These are phyloP conservation scores for Fusarium nygamai DNA, from an alignment of 2,329 filamentous ascomycete species.

Conservation along the genomic window DNA sequence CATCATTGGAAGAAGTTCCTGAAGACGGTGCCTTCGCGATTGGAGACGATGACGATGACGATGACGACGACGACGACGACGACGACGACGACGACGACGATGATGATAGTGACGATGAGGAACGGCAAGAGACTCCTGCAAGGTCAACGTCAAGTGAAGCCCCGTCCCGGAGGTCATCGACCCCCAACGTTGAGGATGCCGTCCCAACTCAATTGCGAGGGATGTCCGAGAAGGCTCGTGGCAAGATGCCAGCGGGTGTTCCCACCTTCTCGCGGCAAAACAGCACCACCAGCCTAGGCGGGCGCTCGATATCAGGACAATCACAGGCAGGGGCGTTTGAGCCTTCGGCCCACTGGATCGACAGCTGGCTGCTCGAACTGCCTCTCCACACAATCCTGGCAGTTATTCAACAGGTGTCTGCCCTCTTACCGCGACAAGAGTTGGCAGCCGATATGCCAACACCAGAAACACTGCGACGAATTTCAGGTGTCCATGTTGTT, in stretches of 20 bases:
- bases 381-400: conserved; percentile 88
- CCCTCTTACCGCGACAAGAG: conserved; percentile 64
- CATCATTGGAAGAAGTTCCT: conserved; percentile 47
- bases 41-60: conserved; percentile 70
- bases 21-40: conserved; percentile 88
- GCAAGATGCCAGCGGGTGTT: conserved; percentile 89
- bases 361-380: conserved; percentile 91
- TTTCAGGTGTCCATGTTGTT: conserved; percentile 70
- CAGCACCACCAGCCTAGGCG: conserved; percentile 82
- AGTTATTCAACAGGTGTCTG: conserved; percentile 73
- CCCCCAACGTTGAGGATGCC: conserved; percentile 76
- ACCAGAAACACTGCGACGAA: conserved; percentile 61
- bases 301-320: conserved; percentile 67
- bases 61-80: conserved; percentile 51
- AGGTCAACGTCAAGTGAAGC: conserved; percentile 72
- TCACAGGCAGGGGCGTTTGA: conserved; percentile 73
- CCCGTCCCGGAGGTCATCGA: conserved; percentile 73
- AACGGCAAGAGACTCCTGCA: conserved; percentile 65
- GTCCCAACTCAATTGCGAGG: conserved; percentile 84
- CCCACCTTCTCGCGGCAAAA: conserved; percentile 90
- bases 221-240: conserved; percentile 97
- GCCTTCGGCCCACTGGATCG: conserved; percentile 86
- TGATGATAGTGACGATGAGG: conserved; percentile 62
- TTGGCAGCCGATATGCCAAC: conserved; percentile 55
- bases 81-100: conserved; percentile 59